These are phyloP conservation scores for Termitomyces sp. DNA, from an alignment of 768 basidiomycete genomes.

Conservation along the genomic window DNA sequence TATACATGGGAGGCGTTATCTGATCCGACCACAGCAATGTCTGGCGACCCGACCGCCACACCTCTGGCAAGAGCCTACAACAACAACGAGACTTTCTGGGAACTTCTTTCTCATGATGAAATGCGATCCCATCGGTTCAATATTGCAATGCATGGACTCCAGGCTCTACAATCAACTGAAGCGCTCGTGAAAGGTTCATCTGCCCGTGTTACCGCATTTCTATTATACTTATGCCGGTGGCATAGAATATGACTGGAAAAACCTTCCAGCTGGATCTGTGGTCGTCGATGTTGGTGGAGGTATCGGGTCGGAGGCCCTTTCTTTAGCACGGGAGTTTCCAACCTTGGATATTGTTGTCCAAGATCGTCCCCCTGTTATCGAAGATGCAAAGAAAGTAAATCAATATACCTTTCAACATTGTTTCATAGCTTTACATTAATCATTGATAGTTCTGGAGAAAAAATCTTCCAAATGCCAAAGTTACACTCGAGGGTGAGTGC, in stretches of 20 bases:
- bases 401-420: neutral
- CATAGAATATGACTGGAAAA: conserved; percentile 7
- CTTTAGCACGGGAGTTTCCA: conserved; percentile 24
- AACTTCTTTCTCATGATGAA: conserved; percentile 19
- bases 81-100: conserved; percentile 20
- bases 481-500: conserved; percentile 7
- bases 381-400: conserved; percentile 17
- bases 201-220: neutral
- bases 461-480: neutral
- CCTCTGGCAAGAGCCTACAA: conserved; percentile 22
- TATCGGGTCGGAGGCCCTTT: conserved; percentile 25
- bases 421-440: too few species aligned
- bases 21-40: conserved; percentile 20
- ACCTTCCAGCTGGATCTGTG: conserved; percentile 3
- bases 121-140: conserved; percentile 22
- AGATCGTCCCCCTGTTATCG: conserved; percentile 23
- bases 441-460: neutral
- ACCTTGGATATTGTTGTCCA: conserved; percentile 26
- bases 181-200: conserved; percentile 13
- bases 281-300: conserved; percentile 36
- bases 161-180: conserved; percentile 21
- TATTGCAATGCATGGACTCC: conserved; percentile 25
- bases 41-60: conserved; percentile 20
- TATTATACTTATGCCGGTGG: neutral
- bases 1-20: conserved; percentile 27